Percentiles rank a stretch among this genome's conserved stretches.
phyloP scores from a whole-genome alignment of 1,284 basidiomycete genomes.

The Mycena citricolor region DNA sequence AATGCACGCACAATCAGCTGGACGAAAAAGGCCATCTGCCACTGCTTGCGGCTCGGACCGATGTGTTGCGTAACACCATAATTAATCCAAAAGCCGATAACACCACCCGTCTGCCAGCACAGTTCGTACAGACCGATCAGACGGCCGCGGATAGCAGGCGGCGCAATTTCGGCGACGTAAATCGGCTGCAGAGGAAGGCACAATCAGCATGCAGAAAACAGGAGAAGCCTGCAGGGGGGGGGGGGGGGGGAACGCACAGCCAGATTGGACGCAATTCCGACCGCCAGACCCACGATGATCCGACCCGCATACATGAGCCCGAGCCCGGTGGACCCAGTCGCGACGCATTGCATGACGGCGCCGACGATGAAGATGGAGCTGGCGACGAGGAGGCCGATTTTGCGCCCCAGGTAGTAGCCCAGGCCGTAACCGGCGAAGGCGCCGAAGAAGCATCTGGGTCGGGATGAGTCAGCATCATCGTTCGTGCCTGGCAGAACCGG shows the following conservation, averaged over 20 bases:
- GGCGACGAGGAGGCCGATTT: constrained; percentile 30
- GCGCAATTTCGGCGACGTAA: constrained; percentile 43
- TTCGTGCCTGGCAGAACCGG: neutral
- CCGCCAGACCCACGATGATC: constrained; percentile 34
- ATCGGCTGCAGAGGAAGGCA: constrained; percentile 32
- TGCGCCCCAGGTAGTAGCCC: constrained; percentile 34
- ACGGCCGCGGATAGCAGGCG: constrained; percentile 47
- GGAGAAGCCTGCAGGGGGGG: no score
- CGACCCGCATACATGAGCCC: constrained; percentile 37
- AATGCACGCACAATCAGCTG: constrained; percentile 41
- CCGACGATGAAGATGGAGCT: constrained; percentile 34
- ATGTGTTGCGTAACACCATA: constrained; percentile 45
- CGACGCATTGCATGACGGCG: constrained; percentile 29
- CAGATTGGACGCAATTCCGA: constrained; percentile 38
- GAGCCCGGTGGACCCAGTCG: constrained; percentile 31
- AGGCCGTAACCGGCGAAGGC: constrained; percentile 36
- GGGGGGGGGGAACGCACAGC: constrained; percentile 31
- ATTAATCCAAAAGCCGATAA: constrained; percentile 43
- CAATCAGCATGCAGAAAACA: constrained; percentile 11
- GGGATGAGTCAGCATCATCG: neutral
- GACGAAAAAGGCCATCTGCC: constrained; percentile 49
- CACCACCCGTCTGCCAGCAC: constrained; percentile 37
- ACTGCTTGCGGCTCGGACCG: constrained; percentile 37
- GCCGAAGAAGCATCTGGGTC: constrained; percentile 34
- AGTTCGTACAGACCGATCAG: constrained; percentile 52